Evolutionary conservation across 2,329 filamentous ascomycete genomes (phyloP).

Genomic region (Akanthomyces lecanii): DNA sequence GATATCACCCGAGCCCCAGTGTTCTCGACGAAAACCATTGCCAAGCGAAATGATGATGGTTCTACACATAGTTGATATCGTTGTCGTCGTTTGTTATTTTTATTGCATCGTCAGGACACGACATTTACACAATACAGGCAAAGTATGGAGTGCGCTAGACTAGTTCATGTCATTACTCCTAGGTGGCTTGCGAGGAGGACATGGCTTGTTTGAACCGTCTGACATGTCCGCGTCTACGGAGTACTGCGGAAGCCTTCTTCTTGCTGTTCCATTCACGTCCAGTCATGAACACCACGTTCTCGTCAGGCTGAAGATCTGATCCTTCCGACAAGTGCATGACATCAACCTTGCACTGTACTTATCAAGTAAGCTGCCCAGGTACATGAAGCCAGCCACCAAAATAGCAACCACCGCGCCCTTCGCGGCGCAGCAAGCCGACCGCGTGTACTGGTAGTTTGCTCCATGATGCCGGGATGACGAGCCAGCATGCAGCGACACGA

Average conservation of each 20-base stretch:
- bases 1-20: no score
- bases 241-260: not conserved
- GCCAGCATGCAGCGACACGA: not conserved
- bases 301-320: not conserved
- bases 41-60: no score
- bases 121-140: no score
- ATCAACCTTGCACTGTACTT: not conserved
- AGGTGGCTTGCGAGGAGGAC: not conserved
- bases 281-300: not conserved
- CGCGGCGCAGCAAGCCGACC: not conserved
- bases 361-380: not conserved
- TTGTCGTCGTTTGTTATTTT: no score
- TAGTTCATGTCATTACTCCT: not conserved
- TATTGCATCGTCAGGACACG: no score
- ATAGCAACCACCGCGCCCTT: not conserved
- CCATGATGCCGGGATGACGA: slow-evolving; percentile 14
- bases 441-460: not conserved
- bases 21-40: no score
- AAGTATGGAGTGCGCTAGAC: not conserved
- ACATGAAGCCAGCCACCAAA: not conserved
- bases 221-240: not conserved
- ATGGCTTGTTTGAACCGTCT: no score
- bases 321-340: not conserved
- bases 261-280: not conserved
- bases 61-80: no score